Evolutionary conservation across 257 asterid genomes (phyloP), one percentile per base, ranked within the genome.

Genomic region (Osmanthus fragrans): DNA sequence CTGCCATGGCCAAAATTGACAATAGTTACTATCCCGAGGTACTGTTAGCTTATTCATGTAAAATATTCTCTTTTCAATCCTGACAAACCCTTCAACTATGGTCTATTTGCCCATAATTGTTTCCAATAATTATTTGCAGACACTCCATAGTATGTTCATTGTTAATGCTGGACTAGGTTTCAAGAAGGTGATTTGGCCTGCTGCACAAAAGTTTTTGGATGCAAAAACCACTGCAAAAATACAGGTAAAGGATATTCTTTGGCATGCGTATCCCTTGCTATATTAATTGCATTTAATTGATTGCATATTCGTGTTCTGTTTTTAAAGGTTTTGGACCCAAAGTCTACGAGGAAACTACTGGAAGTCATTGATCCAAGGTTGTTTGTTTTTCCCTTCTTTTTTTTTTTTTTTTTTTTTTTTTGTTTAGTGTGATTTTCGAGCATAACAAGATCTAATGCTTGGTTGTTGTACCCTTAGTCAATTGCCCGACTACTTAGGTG

Each of bases 111-210:
- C 32, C 71, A 33, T 51, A 73, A 83, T 37, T 36, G 32, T 81
- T 81, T 77, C 63, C 70, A n/a, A 69, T 76, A 73, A 72, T 42
- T 72, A 36, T 81, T 65, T 80, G 86, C 87, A 96, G 98, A 96
- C 98, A 16, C 96, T 96, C 80, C 90, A 96, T 74, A 89, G 82
- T 72, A 89, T 96, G 98, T 96, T 85, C 78, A 79, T 96, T 84
- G 97, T 92, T 64, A 96, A 96, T 86, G 98, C 99, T 72, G 97
- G 98, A 78, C 77, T 94, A 82, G 97, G 93, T 69, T 93, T 96
- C 88, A 93, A 87, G 83, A 93, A 89, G 86, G 89, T 92, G 84
- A 88, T 94, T 72, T 94, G 99, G 99, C 99, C 98, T 68, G 96
- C 98, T 78, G 97, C 94, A 69, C 94, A 91, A 86, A 94, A 87